Evolutionary conservation across 192 early-diverging fungal species (phyloP), one percentile per base, ranked within the genome.

Genomic region (Entomortierella lignicola): DNA sequence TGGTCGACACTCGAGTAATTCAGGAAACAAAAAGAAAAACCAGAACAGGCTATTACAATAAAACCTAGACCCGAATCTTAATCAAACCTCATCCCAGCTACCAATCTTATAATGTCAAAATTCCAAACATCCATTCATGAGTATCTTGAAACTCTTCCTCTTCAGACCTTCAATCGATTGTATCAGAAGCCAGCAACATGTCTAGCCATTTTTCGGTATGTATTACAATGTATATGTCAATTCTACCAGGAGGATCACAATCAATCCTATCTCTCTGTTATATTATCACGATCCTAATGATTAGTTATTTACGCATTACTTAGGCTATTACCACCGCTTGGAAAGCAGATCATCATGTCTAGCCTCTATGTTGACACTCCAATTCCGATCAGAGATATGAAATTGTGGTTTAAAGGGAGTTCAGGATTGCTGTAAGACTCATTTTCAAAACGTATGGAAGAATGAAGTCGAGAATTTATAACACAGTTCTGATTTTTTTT

Each of bases 111-210:
- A 32, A 75, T 84, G 60, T 66, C 79, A 51, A 81, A 82, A 34
- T 89, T 94, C 83, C 92, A 92, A 56, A 89, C 90, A 42, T 92
- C 89, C 27, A 92, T 94, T 55, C 91, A 90, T 66, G 93, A 93
- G 50, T 93, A 93, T 66, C 85, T 94, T 2, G 92, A 94, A 72
- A 89, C 89, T 8, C 87, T 98, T 41, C 93, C 94, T 2, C 79
- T 85, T 27, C 82, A 86, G 63, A 95, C 92, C 31, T 90, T 94
- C 72, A 87, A 91, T 29, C 82, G 90, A 0, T 86, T 98, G 26
- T 98, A 95, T 68, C 85, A 90, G 39, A 93, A 94, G 53, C 95
- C 97, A 12, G 94, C 96, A 34, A 96, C 97, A 66, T 97, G 95
- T 79, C 88, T 97, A 29, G 95, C 95, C 25, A 92, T 97, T 44